Evolutionary conservation across 1,284 basidiomycete species (phyloP), one percentile per base, ranked within the genome.

Genomic region (Fomitopsis pinicola): DNA sequence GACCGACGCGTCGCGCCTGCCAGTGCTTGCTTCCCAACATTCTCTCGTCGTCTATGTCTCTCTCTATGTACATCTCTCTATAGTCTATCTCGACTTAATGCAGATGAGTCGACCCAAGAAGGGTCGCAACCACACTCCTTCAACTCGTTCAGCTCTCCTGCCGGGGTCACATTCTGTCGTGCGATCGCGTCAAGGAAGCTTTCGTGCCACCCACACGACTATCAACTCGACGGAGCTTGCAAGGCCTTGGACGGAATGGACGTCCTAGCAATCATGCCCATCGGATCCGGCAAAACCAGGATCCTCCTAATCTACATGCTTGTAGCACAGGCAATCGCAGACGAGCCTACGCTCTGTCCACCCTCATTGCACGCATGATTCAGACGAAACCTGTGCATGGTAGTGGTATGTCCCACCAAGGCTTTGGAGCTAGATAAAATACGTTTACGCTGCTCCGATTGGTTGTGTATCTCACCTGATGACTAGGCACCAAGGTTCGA

Each of bases 401-500:
- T 59, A 1, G 52, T 59, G 2, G 17, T 53, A 9, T 53, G 46
- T 30, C 58, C 50, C 3, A 54, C 58, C 1, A 59, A 50, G 28
- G 40, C 58, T 19, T 26, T 59, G 14, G 48, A 59, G 28, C 12
- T 14, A 6, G 58, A 59, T 10, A 59, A 53, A 48, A 48, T 59
- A 26, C 7, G 58, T n/a, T n/a, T n/a, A n/a, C 28, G 7, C 14
- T 53, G 5, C 58, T 44, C 8, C 19, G n/a, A 44, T 19, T n/a
- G n/a, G n/a, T n/a, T n/a, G n/a, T n/a, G n/a, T n/a, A n/a, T n/a
- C n/a, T n/a, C n/a, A n/a, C 7, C 7, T 15, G 19, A n/a, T 3
- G 6, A n/a, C 42, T 44, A 44, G 42, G 14, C 8, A 19, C 42
- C 42, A 5, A 44, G n/a, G 42, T 44, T 44, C 7, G 8, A 44